Percentiles rank a stretch among this genome's conserved stretches.
Conservation (phyloP, 768 basidiomycete genomes). For the Suillus ampliporus region DNA sequence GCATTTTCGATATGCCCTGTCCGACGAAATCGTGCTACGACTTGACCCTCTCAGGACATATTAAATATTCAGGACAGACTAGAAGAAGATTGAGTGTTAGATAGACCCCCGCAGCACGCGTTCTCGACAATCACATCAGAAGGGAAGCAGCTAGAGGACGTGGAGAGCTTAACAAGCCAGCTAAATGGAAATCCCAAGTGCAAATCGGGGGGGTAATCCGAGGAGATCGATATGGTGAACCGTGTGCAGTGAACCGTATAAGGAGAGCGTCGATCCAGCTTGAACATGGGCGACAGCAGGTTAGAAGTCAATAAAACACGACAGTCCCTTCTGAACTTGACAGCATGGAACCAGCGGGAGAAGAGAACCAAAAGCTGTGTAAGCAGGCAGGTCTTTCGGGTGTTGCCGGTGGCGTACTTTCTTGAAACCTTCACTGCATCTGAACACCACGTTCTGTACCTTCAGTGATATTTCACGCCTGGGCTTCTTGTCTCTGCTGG, state of each 20-base stretch:
- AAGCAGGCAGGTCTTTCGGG: too few relatives aligned
- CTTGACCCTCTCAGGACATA: neutral
- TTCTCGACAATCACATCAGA: conserved; percentile 1
- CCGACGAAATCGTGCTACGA: neutral
- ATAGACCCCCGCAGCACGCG: neutral
- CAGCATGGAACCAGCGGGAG: neutral
- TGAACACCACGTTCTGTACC: too few relatives aligned
- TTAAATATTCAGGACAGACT: conserved; percentile 1
- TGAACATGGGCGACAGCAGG: neutral
- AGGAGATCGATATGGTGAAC: neutral
- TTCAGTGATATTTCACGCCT: too few relatives aligned
- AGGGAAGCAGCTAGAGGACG: neutral
- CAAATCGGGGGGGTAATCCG: neutral
- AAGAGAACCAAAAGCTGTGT: too few relatives aligned
- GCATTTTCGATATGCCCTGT: neutral
- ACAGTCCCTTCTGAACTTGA: neutral
- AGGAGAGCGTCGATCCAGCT: neutral
- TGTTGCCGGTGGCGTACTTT: neutral
- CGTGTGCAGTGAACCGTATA: neutral
- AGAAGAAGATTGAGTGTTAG: neutral
- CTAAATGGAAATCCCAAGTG: neutral
- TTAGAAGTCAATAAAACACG: neutral
- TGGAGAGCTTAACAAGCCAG: too few relatives aligned
- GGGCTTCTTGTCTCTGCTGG: too few relatives aligned
- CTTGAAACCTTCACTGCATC: too few relatives aligned